These are phyloP conservation scores for Hemileccinum impolitum DNA, from an alignment of 768 basidiomycete genomes.

Conservation along the genomic window DNA sequence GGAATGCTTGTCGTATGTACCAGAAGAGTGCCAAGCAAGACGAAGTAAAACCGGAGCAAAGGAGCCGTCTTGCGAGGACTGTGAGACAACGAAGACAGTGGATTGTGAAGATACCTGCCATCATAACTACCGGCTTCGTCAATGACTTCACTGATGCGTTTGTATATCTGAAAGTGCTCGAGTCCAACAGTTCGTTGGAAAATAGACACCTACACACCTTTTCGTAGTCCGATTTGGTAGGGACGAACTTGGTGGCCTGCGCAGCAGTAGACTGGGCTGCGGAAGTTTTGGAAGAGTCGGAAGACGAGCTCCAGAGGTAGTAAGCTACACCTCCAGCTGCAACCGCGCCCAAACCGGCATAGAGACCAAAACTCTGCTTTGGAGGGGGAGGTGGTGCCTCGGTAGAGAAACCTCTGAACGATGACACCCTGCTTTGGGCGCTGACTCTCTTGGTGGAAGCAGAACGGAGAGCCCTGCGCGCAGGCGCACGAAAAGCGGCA, in stretches of 20 bases:
- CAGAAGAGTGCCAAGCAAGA: constrained; percentile 92
- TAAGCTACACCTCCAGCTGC: constrained; percentile 61
- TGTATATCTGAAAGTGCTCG: constrained; percentile 66
- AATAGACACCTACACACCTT: constrained; percentile 47
- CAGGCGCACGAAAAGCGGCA: constrained; percentile 45
- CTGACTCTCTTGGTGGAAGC: constrained; percentile 24
- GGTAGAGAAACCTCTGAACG: constrained; percentile 62
- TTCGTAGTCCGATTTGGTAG: constrained; percentile 83
- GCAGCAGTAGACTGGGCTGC: constrained; percentile 56
- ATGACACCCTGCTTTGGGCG: constrained; percentile 34
- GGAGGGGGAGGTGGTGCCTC: constrained; percentile 42
- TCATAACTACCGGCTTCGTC: constrained; percentile 77
- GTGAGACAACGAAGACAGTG: background rate
- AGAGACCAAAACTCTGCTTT: constrained; percentile 57
- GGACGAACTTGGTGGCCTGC: constrained; percentile 69
- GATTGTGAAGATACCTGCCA: constrained; percentile 44
- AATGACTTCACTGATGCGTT: constrained; percentile 73
- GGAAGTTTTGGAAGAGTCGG: constrained; percentile 47
- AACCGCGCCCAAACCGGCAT: constrained; percentile 58
- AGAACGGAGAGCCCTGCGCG: constrained; percentile 42
- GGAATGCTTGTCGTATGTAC: constrained; percentile 82
- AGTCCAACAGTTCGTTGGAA: background rate
- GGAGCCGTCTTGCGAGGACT: constrained; percentile 62
- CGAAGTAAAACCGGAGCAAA: constrained; percentile 86
- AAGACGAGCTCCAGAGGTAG: constrained; percentile 49